Evolutionary conservation across 2,329 filamentous ascomycete genomes (phyloP), one percentile per base, ranked within the genome.

Genomic region (Alternaria rosae): DNA sequence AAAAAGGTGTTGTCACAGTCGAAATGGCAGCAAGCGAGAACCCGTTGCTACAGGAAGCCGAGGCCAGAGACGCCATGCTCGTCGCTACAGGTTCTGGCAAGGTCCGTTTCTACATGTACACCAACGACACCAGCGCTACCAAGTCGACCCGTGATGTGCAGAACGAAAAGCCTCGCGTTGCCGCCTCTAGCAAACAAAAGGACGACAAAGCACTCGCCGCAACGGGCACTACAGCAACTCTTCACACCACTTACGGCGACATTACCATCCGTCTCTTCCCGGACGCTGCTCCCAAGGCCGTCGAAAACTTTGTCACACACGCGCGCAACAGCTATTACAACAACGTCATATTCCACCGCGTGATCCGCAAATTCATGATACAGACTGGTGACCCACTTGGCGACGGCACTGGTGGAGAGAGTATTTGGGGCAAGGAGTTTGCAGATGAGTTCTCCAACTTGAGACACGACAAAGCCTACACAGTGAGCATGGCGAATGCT

Each of bases 331-430:
- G 92, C 1, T 99, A 99, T 79, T 99, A 99, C 84, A 98, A 99
- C 83, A 92, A 92, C 80, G 94, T 94, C 32, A 94, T 97, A 70
- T 99, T 99, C 85, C 95, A 99, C 80, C 91, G 95, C 32, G 91
- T 99, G 7, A 99, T 99, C 71, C 89, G 92, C 64, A 97, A 97
- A 76, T 99, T 99, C 82, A 99, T 99, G 96, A 97, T 99, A 63
- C 93, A 93, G 76, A 88, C 88, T 21, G 93, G 93, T 53, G 93
- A 97, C 76, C 93, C 93, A 0, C 81, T 95, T 1, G 93, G 93
- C 10, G 93, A 97, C 73, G 93, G 93, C 5, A 97, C 93, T 0
- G 93, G 93, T 45, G 93, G 93, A 38, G 92, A 96, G 78, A 93
- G 90, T 69, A 97, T 97, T 72, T 97, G 93, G 93, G 92, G 92